phyloP scores from a whole-genome alignment of 441 rosid genomes.

The Erodium moschatum region DNA sequence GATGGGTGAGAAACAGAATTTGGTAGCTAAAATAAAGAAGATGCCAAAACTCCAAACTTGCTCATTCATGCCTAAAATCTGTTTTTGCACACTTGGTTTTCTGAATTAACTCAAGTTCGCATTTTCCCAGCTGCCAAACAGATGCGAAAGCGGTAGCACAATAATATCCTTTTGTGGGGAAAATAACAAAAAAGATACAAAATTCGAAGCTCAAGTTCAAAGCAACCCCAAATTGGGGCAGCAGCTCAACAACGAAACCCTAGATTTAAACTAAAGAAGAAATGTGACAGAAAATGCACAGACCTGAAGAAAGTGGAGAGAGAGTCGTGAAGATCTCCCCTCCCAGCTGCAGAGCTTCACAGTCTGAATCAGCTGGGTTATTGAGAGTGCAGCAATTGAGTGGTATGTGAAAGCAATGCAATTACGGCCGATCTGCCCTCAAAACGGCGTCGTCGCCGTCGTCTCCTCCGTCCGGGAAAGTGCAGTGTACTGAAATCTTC shows the following conservation, averaged over 20 bases:
- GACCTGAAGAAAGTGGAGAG: neutral
- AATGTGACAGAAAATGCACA: neutral
- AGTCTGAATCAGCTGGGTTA: conserved; percentile 1
- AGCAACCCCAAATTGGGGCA: neutral
- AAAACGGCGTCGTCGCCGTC: conserved; percentile 1
- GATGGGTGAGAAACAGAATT: neutral
- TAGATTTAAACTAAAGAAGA: neutral
- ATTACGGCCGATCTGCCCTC: neutral
- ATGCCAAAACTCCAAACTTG: neutral
- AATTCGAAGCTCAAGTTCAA: neutral
- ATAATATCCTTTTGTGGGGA: neutral
- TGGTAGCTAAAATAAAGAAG: neutral
- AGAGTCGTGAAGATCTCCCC: neutral
- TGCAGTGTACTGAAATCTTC: neutral
- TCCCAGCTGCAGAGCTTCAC: neutral
- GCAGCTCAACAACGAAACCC: neutral
- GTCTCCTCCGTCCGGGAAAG: neutral
- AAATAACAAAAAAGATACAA: neutral
- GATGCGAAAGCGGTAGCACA: neutral
- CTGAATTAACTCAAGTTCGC: neutral
- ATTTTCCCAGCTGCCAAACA: conserved; percentile 18
- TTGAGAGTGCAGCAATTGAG: neutral
- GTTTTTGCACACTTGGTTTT: neutral
- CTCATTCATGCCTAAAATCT: neutral
- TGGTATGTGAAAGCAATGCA: neutral